phyloP scores from a whole-genome alignment of 2,329 filamentous ascomycete species.

The Cercospora brassicicola region DNA sequence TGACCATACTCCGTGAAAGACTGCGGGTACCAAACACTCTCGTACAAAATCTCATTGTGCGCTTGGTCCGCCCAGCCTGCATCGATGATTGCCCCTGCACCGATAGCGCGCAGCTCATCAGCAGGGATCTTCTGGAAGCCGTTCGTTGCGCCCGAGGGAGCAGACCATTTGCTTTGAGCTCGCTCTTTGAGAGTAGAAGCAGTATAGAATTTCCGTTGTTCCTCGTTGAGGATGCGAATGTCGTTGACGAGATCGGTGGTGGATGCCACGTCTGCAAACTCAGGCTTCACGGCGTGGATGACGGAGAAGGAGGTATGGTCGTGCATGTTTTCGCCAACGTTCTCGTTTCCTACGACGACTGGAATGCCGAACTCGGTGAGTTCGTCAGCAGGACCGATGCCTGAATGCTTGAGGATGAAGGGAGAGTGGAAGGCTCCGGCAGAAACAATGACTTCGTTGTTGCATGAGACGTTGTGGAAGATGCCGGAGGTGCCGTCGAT shows the following conservation, averaged over 20 bases:
- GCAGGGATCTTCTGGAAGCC: conserved; percentile 23
- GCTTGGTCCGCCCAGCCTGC: conserved; percentile 17
- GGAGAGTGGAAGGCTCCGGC: conserved; percentile 63
- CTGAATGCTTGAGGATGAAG: conserved; percentile 64
- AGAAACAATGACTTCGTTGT: conserved; percentile 49
- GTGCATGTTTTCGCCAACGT: conserved; percentile 64
- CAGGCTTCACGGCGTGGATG: conserved; percentile 31
- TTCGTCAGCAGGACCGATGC: conserved; percentile 58
- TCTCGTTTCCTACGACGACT: conserved; percentile 57
- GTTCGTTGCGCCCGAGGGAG: conserved; percentile 23
- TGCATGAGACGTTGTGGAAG: conserved; percentile 27
- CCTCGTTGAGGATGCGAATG: conserved; percentile 11
- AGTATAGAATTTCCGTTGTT: conserved; percentile 20
- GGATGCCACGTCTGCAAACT: conserved; percentile 18
- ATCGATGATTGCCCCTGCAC: conserved; percentile 19
- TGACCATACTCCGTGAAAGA: conserved; percentile 15
- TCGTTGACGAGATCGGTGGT: conserved; percentile 24
- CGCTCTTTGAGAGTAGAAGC: conserved; percentile 9
- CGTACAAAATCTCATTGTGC: conserved; percentile 25
- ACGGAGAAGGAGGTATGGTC: conserved; percentile 54
- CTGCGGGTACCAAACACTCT: conserved; percentile 21
- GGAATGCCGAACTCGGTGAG: conserved; percentile 57
- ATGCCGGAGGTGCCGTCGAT: conserved; percentile 21
- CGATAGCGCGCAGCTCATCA: conserved; percentile 16
- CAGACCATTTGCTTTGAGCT: conserved; percentile 23